These are phyloP conservation scores for Pestalotiopsis sp. DNA, from an alignment of 2,329 filamentous ascomycete genomes.

Conservation along the genomic window DNA sequence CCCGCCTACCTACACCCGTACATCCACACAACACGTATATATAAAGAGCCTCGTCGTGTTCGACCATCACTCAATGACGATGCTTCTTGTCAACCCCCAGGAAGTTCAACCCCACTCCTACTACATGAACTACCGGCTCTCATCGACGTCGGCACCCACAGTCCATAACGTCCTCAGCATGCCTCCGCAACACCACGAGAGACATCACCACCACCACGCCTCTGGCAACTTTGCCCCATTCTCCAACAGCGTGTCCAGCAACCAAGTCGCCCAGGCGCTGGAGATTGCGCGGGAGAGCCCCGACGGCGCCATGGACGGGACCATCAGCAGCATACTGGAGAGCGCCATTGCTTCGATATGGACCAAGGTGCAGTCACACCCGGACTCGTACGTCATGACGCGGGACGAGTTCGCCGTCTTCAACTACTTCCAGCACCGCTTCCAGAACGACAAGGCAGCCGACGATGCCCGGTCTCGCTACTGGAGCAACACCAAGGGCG, in stretches of 20 bases:
- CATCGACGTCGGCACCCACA: conserved; percentile 14
- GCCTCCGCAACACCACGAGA: conserved; percentile 14
- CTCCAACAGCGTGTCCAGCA: conserved; percentile 30
- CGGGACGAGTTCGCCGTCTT: conserved; percentile 82
- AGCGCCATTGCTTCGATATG: conserved; percentile 66
- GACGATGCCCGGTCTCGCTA: conserved; percentile 52
- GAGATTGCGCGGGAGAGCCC: conserved; percentile 76
- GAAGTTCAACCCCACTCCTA: conserved; percentile 18
- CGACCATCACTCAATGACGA: conserved; percentile 17
- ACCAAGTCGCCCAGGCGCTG: conserved; percentile 65
- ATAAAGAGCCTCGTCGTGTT: conserved; percentile 1
- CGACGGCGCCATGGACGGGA: conserved; percentile 64
- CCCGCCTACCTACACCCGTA: neutral
- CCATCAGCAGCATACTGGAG: conserved; percentile 68
- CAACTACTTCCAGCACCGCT: conserved; percentile 79
- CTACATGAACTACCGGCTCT: conserved; percentile 14
- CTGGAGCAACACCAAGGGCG: conserved; percentile 47
- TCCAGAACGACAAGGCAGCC: conserved; percentile 53
- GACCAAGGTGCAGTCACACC: conserved; percentile 65
- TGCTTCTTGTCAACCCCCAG: conserved; percentile 18
- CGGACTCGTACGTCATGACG: conserved; percentile 72
- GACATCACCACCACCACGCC: conserved; percentile 14
- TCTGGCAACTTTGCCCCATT: conserved; percentile 12
- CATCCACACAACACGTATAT: neutral
- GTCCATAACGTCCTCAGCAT: conserved; percentile 21